phyloP scores from a whole-genome alignment of 139 green algal species.

The Tetradesmus lagerheimii region DNA sequence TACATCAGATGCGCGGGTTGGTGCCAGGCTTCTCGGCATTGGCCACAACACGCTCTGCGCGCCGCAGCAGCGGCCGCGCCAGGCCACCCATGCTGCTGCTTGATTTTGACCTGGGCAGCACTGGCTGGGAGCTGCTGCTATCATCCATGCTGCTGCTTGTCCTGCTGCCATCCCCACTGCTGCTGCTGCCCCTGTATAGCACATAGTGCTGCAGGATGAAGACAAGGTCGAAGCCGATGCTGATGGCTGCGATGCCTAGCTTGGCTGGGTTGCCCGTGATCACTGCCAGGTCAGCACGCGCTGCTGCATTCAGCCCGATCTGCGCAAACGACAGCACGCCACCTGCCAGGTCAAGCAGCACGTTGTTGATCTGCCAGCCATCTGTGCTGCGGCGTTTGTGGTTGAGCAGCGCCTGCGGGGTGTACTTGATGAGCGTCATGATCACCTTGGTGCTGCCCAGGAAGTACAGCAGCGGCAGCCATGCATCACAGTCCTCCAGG shows the following conservation, averaged over 20 bases:
- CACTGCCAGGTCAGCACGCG: slow-evolving; percentile 52
- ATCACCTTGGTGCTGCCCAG: slow-evolving; percentile 49
- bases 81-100: neutral
- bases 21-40: neutral
- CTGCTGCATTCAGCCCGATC: slow-evolving; percentile 61
- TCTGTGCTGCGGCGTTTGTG: slow-evolving; percentile 60
- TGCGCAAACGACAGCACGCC: slow-evolving; percentile 67
- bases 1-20: neutral
- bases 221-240: slow-evolving; percentile 72
- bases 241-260: slow-evolving; percentile 70
- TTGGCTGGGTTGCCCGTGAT: slow-evolving; percentile 71
- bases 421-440: slow-evolving; percentile 76
- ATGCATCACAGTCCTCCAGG: slow-evolving; percentile 27
- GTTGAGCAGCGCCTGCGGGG: slow-evolving; percentile 64
- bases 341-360: slow-evolving; percentile 74
- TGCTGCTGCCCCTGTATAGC: slow-evolving; percentile 49
- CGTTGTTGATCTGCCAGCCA: slow-evolving; percentile 68
- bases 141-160: neutral
- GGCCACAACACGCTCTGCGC: neutral
- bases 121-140: neutral
- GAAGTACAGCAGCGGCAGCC: slow-evolving; percentile 43
- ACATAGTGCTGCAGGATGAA: slow-evolving; percentile 80
- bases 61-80: neutral
- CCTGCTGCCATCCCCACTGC: neutral
- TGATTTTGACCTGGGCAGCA: neutral